Percentiles rank a stretch among this genome's conserved stretches.
These are phyloP conservation scores for Melaleuca quinquenervia DNA, from an alignment of 345 rosid species.

Conservation along the genomic window DNA sequence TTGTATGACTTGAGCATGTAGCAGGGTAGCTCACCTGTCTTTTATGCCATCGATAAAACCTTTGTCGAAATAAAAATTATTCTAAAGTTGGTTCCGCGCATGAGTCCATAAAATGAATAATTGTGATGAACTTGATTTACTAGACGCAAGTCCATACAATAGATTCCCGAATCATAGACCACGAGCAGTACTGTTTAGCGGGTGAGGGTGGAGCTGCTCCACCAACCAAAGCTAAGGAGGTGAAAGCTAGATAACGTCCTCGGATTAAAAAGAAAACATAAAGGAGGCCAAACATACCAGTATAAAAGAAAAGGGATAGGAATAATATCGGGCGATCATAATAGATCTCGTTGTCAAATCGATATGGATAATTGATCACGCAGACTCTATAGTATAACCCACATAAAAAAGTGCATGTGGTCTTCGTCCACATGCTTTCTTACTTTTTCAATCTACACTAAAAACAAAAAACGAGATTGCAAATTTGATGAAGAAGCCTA, in stretches of 20 bases:
- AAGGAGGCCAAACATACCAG: neutral
- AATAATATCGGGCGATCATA: neutral
- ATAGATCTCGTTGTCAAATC: no score
- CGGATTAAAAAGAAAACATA: no score
- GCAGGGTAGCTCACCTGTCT: neutral
- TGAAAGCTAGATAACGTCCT: no score
- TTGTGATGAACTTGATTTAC: neutral
- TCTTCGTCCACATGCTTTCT: neutral
- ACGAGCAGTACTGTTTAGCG: no score
- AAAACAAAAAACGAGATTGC: neutral
- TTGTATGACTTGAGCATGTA: neutral
- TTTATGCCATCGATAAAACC: neutral
- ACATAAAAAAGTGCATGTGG: no score
- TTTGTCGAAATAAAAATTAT: neutral
- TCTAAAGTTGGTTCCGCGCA: neutral
- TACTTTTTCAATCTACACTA: neutral
- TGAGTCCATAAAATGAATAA: no score
- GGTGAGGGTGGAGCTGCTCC: no score
- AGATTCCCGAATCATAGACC: no score
- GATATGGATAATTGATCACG: no score
- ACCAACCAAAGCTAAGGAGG: no score
- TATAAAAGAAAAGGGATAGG: neutral
- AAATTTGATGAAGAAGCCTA: neutral
- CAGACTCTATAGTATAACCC: no score
- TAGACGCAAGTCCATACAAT: no score